phyloP scores from a whole-genome alignment of 2,329 filamentous ascomycete genomes.

The Aspergillus bombycis region DNA sequence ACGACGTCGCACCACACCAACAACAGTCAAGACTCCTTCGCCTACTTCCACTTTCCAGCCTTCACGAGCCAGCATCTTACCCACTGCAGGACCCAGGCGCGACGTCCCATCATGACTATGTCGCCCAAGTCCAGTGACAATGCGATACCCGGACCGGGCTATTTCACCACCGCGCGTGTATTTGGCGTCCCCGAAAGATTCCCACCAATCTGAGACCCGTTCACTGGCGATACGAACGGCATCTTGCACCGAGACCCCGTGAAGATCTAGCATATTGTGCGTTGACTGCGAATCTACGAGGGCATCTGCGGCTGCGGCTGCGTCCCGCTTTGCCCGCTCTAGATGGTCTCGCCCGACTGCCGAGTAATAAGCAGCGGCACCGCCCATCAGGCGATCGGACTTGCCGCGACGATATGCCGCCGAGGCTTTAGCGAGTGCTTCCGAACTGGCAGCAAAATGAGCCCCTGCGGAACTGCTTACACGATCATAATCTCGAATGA shows the following conservation, averaged over 20 bases:
- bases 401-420: constrained; percentile 63
- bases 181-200: constrained; percentile 66
- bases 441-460: constrained; percentile 51
- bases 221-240: constrained; percentile 76
- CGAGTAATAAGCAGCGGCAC: constrained; percentile 75
- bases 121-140: constrained; percentile 79
- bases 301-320: constrained; percentile 69
- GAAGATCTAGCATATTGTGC: constrained; percentile 69
- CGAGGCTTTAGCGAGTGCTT: constrained; percentile 61
- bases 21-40: constrained; percentile 71
- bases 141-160: constrained; percentile 63
- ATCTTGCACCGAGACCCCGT: constrained; percentile 79
- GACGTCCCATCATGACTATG: constrained; percentile 79
- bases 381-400: constrained; percentile 73
- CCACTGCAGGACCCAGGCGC: constrained; percentile 78
- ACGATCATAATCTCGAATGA: constrained; percentile 26
- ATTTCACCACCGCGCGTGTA: constrained; percentile 48
- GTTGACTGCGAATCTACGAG: constrained; percentile 71
- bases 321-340: constrained; percentile 59
- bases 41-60: constrained; percentile 81
- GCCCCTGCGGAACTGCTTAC: constrained; percentile 45
- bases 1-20: constrained; percentile 53
- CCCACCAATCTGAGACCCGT: constrained; percentile 76
- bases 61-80: constrained; percentile 70
- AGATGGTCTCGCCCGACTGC: constrained; percentile 69